Conservation (phyloP, 108 stramenopile species). For the Aurantiochytrium sp. region DNA sequence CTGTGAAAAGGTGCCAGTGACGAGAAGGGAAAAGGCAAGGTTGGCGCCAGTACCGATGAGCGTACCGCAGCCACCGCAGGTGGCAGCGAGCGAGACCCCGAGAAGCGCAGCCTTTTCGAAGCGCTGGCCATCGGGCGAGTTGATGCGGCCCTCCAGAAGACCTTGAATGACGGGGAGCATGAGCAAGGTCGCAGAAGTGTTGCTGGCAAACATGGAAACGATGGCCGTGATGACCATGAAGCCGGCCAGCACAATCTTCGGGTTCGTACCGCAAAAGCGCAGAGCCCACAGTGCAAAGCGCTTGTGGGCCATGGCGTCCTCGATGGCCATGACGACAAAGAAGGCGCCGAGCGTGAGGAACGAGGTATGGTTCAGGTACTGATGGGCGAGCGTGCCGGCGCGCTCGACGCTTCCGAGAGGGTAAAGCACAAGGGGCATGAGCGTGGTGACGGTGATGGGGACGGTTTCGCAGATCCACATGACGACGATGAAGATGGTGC, state of each 20-base stretch:
- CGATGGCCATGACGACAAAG: neutral
- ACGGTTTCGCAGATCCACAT: neutral
- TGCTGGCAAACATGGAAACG: neutral
- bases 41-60: neutral
- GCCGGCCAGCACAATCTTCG: neutral
- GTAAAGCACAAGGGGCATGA: neutral
- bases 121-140: neutral
- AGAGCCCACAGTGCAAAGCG: neutral
- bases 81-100: neutral
- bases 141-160: neutral
- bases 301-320: neutral
- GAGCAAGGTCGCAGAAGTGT: neutral
- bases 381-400: neutral
- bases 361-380: neutral
- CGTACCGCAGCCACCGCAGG: neutral
- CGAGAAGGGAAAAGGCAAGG: neutral
- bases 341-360: neutral
- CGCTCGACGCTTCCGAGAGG: neutral
- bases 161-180: neutral
- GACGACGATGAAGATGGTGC: neutral
- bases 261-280: neutral
- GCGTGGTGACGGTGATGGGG: neutral
- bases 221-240: neutral
- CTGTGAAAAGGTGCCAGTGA: neutral
- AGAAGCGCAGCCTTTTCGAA: neutral